phyloP scores from a whole-genome alignment of 2,329 filamentous ascomycete genomes.

The Corniculantispora saksenae region DNA sequence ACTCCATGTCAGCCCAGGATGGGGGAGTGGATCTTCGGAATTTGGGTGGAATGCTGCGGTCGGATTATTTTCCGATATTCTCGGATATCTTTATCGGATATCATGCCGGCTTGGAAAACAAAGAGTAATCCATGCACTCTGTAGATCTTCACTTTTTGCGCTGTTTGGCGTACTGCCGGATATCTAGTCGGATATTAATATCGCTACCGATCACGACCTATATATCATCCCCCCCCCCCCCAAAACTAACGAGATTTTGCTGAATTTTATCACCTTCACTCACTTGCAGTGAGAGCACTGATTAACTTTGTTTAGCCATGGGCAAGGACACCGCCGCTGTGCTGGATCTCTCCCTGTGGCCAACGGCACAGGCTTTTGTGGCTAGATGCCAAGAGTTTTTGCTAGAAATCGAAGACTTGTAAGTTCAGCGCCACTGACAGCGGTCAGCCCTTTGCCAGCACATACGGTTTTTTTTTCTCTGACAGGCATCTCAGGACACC shows the following conservation, averaged over 20 bases:
- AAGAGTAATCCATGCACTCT: neutral
- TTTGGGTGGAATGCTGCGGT: too few species aligned
- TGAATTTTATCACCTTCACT: neutral
- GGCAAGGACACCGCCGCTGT: neutral
- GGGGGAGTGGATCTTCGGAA: too few species aligned
- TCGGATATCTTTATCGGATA: neutral
- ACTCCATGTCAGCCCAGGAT: neutral
- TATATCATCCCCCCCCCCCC: neutral
- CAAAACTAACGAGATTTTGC: neutral
- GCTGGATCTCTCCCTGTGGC: neutral
- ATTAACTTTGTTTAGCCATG: neutral
- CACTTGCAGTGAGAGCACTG: neutral
- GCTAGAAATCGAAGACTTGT: neutral
- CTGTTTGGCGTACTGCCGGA: neutral
- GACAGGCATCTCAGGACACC: constrained; percentile 37
- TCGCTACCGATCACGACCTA: neutral
- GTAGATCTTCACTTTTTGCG: neutral
- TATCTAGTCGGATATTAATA: neutral
- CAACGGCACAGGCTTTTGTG: neutral
- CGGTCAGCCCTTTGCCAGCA: neutral
- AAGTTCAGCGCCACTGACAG: neutral
- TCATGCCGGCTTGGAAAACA: neutral
- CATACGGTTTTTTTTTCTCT: neutral
- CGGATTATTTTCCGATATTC: neutral
- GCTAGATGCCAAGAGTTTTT: neutral